Conservation (phyloP, 2,329 filamentous ascomycete species). For the Pseudogymnoascus sp. region DNA sequence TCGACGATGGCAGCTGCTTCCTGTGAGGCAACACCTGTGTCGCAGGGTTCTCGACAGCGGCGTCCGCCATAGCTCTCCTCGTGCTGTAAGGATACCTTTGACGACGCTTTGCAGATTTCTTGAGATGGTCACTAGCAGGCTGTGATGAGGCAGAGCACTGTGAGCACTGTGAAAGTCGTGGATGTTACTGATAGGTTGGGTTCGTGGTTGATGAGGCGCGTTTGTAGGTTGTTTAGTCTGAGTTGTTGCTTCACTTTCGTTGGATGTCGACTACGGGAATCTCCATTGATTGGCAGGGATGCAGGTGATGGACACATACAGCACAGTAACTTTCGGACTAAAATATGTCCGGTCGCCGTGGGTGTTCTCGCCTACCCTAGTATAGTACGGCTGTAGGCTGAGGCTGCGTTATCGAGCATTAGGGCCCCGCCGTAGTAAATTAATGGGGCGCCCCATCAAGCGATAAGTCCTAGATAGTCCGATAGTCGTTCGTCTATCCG, state of each 20-base stretch:
- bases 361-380: neutral
- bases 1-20: slow-evolving; percentile 69
- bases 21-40: slow-evolving; percentile 69
- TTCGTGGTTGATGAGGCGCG: slow-evolving; percentile 8
- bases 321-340: neutral
- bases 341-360: neutral
- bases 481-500: neutral
- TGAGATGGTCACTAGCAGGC: neutral
- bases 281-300: neutral
- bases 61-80: slow-evolving; percentile 62
- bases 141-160: neutral
- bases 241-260: slow-evolving; percentile 4
- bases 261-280: slow-evolving; percentile 5
- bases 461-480: neutral
- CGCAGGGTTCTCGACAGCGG: slow-evolving; percentile 72
- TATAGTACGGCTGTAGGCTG: too few relatives aligned
- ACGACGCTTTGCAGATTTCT: neutral
- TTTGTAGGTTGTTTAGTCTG: slow-evolving; percentile 3
- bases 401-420: neutral
- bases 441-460: neutral
- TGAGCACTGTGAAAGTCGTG: neutral
- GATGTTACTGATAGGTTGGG: neutral
- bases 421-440: neutral
- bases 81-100: neutral
- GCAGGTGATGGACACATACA: neutral